phyloP scores from a whole-genome alignment of 345 rosid species.

The Eucalyptus cloeziana region DNA sequence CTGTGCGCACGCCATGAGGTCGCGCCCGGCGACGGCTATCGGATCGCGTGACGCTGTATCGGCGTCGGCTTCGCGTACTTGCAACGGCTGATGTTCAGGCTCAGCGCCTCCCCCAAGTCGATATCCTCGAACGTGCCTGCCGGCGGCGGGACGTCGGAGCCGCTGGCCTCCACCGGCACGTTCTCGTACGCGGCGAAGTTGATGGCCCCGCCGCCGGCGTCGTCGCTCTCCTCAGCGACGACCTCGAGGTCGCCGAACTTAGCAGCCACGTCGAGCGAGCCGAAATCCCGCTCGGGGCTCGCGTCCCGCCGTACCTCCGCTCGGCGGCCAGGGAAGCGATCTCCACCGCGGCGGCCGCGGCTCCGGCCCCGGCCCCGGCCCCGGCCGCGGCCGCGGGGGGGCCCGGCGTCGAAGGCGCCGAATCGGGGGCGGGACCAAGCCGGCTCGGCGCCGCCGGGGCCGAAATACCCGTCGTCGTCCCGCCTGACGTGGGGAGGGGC shows the following conservation, averaged over 20 bases:
- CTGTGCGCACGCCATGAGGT: constrained; percentile 56
- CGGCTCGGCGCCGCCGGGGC: neutral
- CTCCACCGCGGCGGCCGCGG: neutral
- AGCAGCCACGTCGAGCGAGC: neutral
- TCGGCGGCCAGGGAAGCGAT: neutral
- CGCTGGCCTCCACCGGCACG: constrained; percentile 22
- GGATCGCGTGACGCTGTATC: constrained; percentile 43
- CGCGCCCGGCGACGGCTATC: constrained; percentile 34
- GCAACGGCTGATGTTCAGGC: constrained; percentile 22
- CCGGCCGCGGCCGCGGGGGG: neutral
- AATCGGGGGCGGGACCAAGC: neutral
- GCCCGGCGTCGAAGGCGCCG: neutral
- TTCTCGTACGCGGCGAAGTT: neutral
- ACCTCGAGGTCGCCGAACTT: neutral
- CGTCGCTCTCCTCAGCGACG: neutral
- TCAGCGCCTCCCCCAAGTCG: constrained; percentile 19
- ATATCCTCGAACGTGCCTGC: constrained; percentile 15
- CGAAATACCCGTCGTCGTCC: neutral
- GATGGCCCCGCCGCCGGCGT: neutral
- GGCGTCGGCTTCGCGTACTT: constrained; percentile 41
- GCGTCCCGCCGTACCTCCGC: neutral
- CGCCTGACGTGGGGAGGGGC: constrained; percentile 15
- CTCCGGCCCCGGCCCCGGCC: neutral
- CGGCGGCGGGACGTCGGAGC: constrained; percentile 12
- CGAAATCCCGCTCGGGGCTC: neutral